These are phyloP conservation scores for Lactarius akahatsu DNA, from an alignment of 768 basidiomycete genomes.

Conservation along the genomic window DNA sequence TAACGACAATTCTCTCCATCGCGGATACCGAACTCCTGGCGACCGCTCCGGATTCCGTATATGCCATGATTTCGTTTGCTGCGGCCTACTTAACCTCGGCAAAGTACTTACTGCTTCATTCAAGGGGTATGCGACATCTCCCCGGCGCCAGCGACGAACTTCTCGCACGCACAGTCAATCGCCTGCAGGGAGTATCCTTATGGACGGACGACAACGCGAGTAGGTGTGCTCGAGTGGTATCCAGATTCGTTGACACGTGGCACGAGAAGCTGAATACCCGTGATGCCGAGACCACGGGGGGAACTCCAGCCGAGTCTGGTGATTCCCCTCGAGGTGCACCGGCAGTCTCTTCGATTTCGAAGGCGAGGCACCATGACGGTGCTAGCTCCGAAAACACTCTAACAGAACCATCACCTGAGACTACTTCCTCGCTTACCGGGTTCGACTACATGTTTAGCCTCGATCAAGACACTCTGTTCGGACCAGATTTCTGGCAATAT, in stretches of 20 bases:
- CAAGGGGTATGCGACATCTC: constrained; percentile 12
- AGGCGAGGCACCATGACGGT: not conserved
- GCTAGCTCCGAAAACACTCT: constrained; percentile 6
- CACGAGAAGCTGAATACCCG: constrained; percentile 6
- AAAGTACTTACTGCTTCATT: constrained; percentile 37
- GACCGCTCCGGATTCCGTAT: constrained; percentile 44
- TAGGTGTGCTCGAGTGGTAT: constrained; percentile 22
- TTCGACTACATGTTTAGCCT: constrained; percentile 15
- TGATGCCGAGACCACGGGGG: not conserved
- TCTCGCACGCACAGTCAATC: constrained; percentile 21
- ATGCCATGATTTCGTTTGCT: constrained; percentile 44
- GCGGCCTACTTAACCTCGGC: constrained; percentile 44
- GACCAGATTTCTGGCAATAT: constrained; percentile 25
- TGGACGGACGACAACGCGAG: constrained; percentile 27
- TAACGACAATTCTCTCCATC: constrained; percentile 38
- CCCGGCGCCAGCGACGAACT: constrained; percentile 26
- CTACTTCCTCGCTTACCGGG: constrained; percentile 1
- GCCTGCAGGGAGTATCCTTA: constrained; percentile 19
- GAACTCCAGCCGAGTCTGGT: not conserved
- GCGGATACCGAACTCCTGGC: constrained; percentile 39
- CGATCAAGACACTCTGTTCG: constrained; percentile 21
- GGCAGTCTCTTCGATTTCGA: not conserved
- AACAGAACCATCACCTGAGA: constrained; percentile 10
- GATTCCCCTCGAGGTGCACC: constrained; percentile 8
- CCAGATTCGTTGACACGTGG: constrained; percentile 25